These are phyloP conservation scores for Bathelium albidoporum DNA, from an alignment of 495 filamentous ascomycete species.

Conservation along the genomic window DNA sequence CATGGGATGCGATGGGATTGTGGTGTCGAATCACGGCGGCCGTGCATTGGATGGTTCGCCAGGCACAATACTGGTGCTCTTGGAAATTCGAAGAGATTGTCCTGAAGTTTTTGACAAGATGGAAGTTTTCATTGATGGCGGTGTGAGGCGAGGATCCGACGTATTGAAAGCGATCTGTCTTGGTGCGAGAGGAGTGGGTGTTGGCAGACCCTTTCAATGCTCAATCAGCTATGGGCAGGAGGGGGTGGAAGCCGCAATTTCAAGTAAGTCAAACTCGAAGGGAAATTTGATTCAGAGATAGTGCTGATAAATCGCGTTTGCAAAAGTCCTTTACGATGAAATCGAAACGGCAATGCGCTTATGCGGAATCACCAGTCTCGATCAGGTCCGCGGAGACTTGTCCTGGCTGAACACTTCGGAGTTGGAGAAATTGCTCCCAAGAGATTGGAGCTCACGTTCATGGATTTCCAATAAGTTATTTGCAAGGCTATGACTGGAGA, in stretches of 20 bases:
- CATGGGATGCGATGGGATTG: constrained; percentile 48
- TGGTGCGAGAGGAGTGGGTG: constrained; percentile 20
- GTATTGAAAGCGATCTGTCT: constrained; percentile 20
- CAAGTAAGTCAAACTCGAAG: constrained; percentile 13
- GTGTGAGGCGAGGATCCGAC: constrained; percentile 19
- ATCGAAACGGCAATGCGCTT: constrained; percentile 71
- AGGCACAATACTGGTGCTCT: constrained; percentile 47
- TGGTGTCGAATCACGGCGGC: constrained; percentile 61
- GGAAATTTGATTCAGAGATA: neutral
- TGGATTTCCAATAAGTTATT: constrained; percentile 8
- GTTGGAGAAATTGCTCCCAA: constrained; percentile 18
- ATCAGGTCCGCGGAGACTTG: constrained; percentile 41
- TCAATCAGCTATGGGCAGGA: constrained; percentile 17
- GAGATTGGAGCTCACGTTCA: constrained; percentile 1
- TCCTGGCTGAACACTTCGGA: constrained; percentile 20
- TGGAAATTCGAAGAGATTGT: constrained; percentile 54
- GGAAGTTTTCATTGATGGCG: constrained; percentile 54
- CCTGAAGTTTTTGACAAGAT: constrained; percentile 51
- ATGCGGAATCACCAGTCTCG: constrained; percentile 60
- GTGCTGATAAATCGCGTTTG: neutral
- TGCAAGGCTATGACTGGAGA: constrained; percentile 11
- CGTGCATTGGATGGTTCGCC: constrained; percentile 53
- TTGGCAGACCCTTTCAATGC: constrained; percentile 23
- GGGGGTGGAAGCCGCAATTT: constrained; percentile 17
- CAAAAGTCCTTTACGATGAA: constrained; percentile 62